Conservation (phyloP, 495 filamentous ascomycete genomes). For the Trichoderma reesei region DNA sequence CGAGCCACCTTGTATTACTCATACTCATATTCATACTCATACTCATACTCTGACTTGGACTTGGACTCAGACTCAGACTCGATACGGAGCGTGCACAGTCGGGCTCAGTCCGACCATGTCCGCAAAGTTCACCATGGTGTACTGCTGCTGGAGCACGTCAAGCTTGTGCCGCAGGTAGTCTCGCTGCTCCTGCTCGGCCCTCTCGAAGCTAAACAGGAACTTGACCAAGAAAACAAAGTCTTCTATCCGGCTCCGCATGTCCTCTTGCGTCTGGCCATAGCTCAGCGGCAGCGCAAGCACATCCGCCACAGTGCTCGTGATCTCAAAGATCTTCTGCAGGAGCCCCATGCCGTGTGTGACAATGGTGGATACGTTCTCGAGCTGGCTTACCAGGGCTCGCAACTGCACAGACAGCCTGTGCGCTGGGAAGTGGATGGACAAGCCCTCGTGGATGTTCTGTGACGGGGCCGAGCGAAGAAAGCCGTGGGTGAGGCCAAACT, state of each 20-base stretch:
- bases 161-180: constrained; percentile 3
- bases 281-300: constrained; percentile 11
- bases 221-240: constrained; percentile 6
- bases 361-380: constrained; percentile 7
- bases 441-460: constrained; percentile 6
- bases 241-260: constrained; percentile 6
- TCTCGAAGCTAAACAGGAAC: constrained; percentile 11
- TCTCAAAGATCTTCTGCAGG: constrained; percentile 14
- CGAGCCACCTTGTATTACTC: background rate
- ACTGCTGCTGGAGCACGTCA: constrained; percentile 1
- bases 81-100: background rate
- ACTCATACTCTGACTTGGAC: too few species aligned
- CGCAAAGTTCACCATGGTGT: constrained; percentile 9
- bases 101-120: background rate
- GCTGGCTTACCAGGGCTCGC: constrained; percentile 8
- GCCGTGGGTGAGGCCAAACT: constrained; percentile 10
- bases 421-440: constrained; percentile 4
- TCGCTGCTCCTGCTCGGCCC: background rate
- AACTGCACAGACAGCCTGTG: constrained; percentile 11
- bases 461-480: constrained; percentile 11
- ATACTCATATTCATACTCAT: background rate
- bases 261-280: background rate
- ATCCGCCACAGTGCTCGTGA: constrained; percentile 12
- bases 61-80: background rate
- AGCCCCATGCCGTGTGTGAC: constrained; percentile 11